A percentile compares a stretch with the other conserved stretches of the same genome.
Evolutionary conservation across 202 grass and related monocot species (phyloP).

Genomic region (Setaria viridis): DNA sequence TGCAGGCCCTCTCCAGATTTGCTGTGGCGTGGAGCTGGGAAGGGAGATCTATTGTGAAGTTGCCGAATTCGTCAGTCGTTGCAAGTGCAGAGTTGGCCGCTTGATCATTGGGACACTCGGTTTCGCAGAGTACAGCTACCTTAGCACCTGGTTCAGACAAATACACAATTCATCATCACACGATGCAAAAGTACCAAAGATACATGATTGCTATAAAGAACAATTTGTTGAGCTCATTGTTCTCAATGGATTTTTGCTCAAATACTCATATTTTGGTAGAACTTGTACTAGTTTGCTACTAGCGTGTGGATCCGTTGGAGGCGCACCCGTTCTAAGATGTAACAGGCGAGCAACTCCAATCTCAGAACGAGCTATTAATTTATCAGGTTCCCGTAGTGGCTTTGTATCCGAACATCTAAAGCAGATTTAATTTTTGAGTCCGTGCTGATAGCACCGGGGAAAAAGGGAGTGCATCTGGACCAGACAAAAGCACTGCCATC

Average conservation of each 20-base stretch:
- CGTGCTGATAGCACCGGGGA: background rate
- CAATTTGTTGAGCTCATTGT: background rate
- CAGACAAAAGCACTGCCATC: constrained; percentile 14
- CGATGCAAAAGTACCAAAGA: background rate
- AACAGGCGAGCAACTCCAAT: background rate
- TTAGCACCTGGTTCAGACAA: constrained; percentile 58
- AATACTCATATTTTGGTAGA: background rate
- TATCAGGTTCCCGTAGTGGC: background rate
- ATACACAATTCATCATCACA: background rate
- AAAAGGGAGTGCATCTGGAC: constrained; percentile 1
- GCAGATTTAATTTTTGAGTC: background rate
- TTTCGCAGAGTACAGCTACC: constrained; percentile 62
- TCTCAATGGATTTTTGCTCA: background rate
- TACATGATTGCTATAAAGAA: background rate
- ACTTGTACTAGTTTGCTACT: background rate
- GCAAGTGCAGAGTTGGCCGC: constrained; percentile 40
- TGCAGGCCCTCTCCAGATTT: constrained; percentile 65
- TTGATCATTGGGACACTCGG: background rate
- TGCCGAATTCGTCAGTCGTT: constrained; percentile 71
- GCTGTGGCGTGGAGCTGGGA: constrained; percentile 80
- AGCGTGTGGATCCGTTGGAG: background rate
- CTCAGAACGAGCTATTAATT: background rate
- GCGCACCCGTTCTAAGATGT: background rate
- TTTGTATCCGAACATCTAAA: background rate
- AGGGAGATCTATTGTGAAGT: constrained; percentile 82